Evolutionary conservation across 192 early-diverging fungal species (phyloP), one percentile per base, ranked within the genome.

Genomic region (Piromyces sp.): DNA sequence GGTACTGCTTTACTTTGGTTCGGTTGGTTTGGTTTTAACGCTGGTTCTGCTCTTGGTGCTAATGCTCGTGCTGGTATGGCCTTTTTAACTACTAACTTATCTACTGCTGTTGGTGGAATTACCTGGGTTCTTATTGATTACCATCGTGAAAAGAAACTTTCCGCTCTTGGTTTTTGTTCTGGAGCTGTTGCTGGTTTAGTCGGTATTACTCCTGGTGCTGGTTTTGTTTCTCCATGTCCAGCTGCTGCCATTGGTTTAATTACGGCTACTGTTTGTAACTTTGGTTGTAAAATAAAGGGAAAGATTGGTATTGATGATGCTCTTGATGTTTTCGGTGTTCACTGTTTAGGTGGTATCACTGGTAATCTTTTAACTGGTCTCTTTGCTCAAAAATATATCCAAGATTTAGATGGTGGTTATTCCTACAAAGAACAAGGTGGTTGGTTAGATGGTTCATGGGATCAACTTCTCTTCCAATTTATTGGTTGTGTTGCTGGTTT

Each of bases 11-110:
- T 96, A 30, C 84, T 97, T 79, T 96, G 95, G 92, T 96, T 97
- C 84, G 95, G 95, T 37, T 97, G 95, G 95, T 93, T 94, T 79
- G 94, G 93, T 0, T 97, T 96, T 86, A 97, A 97, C 85, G 94
- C 92, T 28, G 95, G 94, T 33, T 89, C 87, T n/a, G 94, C 93
- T 5, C 84, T 94, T 22, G 89, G 90, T 30, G 90, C 90, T 30
- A 93, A 91, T 19, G 89, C 93, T 1, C 88, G 93, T 6, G 92
- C 94, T 17, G 93, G 91, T 29, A 92, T 93, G 80, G 92, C 95
- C 0, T 89, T 93, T 37, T 85, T 95, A 84, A 90, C 89, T 79
- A 96, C 96, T 29, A 92, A 91, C 84, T 78, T 95, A 30, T 91
- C 95, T 0, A 93, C 90, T 58, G 92, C 92, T 42, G 84, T 89